A percentile compares a stretch with the other conserved stretches of the same genome.
These are phyloP conservation scores for Neofusicoccum laricinum DNA, from an alignment of 2,329 filamentous ascomycete species.

Conservation along the genomic window DNA sequence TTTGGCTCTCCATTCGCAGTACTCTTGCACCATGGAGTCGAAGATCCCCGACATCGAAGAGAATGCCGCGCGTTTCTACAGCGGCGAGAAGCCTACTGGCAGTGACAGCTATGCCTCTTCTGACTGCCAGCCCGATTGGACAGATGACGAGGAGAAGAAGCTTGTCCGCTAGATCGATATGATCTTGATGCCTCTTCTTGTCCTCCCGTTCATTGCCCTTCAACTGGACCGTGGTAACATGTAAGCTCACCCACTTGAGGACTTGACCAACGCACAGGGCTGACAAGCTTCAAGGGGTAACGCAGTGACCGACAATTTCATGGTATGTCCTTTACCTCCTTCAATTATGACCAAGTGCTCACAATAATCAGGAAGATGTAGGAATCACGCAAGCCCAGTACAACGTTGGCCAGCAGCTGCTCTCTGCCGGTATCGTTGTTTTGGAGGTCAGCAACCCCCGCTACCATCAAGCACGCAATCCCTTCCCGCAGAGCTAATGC, in stretches of 20 bases:
- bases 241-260: background rate
- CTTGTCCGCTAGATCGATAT: conserved; percentile 31
- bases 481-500: background rate
- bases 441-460: conserved; percentile 21
- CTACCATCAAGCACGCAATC: background rate
- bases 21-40: conserved; percentile 3
- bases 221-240: conserved; percentile 32
- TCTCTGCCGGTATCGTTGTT: conserved; percentile 32
- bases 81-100: background rate
- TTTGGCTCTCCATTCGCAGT: background rate
- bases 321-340: background rate
- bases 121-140: conserved; percentile 19
- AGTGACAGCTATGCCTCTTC: conserved; percentile 2
- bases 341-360: background rate
- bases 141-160: conserved; percentile 26
- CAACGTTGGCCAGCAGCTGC: conserved; percentile 34
- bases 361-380: conserved; percentile 23
- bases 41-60: background rate
- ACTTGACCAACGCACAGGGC: background rate
- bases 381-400: conserved; percentile 31
- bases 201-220: conserved; percentile 33
- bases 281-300: conserved; percentile 9
- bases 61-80: background rate
- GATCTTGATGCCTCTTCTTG: conserved; percentile 32
- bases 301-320: conserved; percentile 30